Base-by-base conservation (phyloP, 1,284 basidiomycete genomes). In the Pseudozyma thailandica region DNA sequence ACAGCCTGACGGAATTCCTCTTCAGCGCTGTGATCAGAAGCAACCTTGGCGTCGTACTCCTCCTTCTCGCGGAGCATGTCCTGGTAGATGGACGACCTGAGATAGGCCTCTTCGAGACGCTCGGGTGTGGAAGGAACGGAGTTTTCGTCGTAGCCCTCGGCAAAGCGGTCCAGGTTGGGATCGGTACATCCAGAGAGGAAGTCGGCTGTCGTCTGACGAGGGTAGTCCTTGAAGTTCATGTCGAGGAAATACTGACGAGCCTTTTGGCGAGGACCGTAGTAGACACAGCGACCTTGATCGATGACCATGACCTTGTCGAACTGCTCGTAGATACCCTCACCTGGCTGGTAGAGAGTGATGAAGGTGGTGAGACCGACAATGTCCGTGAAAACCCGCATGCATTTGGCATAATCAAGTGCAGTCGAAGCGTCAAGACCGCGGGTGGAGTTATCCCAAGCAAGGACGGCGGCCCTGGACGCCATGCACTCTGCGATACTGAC, bases 101-200 rank as follows among this genome's bases (percentile, higher is more conserved):
- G 60, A 66, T 71, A 80, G 39, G 72, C 66, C 48, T 77, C 78
- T n/a, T 72, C 70, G 10, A n/a, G n/a, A n/a, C n/a, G n/a, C n/a
- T n/a, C n/a, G n/a, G n/a, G n/a, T n/a, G 80, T 61, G 38, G 78
- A 80, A 21, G 59, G 56, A 21, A 74, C 80, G 0, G 80, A 75
- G 0, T 54, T 30, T 23, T 50, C 42, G 45, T 84, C 74, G 41
- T 65, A 74, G 8, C 78, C 83, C 6, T 84, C 76, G 25, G 78
- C 78, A n/a, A 79, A 26, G 44, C 79, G 77, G n/a, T 84, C 82
- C 26, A 84, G 85, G 50, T 82, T 75, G 0, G 82, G 76, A 64
- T 86, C 85, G 8, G 85, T 86, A 61, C 83, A 82, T 2, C 81
- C 81, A 18, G 85, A 84, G n/a, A 80, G 59, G 58, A 69, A 80